Evolutionary conservation across 768 basidiomycete genomes (phyloP), one percentile per base, ranked within the genome.

Genomic region (Kwoniella pini): DNA sequence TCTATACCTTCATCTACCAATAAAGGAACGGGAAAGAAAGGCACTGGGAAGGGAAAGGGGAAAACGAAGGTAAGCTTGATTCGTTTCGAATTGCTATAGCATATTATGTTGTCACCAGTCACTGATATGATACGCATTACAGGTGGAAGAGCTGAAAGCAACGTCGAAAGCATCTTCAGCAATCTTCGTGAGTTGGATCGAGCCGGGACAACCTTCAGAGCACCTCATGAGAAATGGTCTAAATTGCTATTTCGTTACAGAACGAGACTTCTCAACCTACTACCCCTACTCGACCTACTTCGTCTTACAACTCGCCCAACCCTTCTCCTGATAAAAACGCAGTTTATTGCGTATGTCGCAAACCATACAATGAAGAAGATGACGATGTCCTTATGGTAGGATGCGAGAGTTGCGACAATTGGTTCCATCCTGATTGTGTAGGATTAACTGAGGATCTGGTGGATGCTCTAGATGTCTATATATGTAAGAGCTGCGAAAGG

Each of bases 391-490:
- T 40, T 4, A 73, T 74, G 70, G 49, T 77, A 0, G 75, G 68
- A 19, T 77, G 75, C 55, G 75, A 77, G 38, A 73, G 76, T 13
- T 77, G 76, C 54, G 69, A 72, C 33, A 67, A 70, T 49, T 77
- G 76, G 76, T 77, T 66, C 22, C 74, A 75, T 56, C 67, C 72
- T 10, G 50, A 19, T 31, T 77, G 76, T 58, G 57, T 74, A 21
- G 68, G 67, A 0, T 27, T 77, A 12, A 48, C 57, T 17, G 65
- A 70, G 21, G 62, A 71, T 6, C 63, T 71, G 42, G 54, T 73
- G 4, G 73, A 70, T 9, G 42, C 68, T 33, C 39, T 77, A 19
- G 75, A 73, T 63, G 55, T 57, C 15, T 77, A 68, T 54, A 70
- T 73, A 13, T 77, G 75, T 53, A 54, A 60, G 21, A 54, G 54